A percentile compares a stretch with the other conserved stretches of the same genome.
phyloP scores from a whole-genome alignment of 2,329 filamentous ascomycete genomes.

The Talaromyces sp. region DNA sequence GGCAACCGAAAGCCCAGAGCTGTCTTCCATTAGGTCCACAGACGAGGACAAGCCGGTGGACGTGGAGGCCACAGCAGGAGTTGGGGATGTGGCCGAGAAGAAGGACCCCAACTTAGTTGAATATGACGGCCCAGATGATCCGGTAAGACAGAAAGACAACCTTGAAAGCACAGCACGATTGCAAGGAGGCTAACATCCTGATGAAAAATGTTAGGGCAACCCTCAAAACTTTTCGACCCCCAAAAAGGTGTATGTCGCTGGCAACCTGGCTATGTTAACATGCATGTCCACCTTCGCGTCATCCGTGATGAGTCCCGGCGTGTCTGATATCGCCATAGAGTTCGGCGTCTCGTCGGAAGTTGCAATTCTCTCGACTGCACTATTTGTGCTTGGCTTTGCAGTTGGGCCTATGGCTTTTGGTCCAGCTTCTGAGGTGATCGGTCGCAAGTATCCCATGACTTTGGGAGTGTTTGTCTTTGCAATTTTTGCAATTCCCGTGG shows the following conservation, averaged over 20 bases:
- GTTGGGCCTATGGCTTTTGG: neutral
- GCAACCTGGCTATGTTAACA: neutral
- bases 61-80: neutral
- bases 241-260: neutral
- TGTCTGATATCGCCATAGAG: neutral
- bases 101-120: neutral
- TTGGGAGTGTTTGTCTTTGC: neutral
- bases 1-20: neutral
- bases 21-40: neutral
- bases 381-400: neutral
- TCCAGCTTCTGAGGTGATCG: neutral
- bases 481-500: neutral
- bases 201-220: neutral
- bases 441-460: neutral
- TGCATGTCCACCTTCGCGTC: neutral
- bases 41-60: neutral
- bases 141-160: neutral
- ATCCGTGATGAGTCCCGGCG: neutral
- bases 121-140: neutral
- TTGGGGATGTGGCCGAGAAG: neutral
- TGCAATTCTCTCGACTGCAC: neutral
- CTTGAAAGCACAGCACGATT: neutral
- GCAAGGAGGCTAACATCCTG: neutral
- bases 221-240: neutral
- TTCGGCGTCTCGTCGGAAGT: neutral